Base-by-base conservation (phyloP, 192 early-diverging fungal genomes). In the Rhizophagus clarus region DNA sequence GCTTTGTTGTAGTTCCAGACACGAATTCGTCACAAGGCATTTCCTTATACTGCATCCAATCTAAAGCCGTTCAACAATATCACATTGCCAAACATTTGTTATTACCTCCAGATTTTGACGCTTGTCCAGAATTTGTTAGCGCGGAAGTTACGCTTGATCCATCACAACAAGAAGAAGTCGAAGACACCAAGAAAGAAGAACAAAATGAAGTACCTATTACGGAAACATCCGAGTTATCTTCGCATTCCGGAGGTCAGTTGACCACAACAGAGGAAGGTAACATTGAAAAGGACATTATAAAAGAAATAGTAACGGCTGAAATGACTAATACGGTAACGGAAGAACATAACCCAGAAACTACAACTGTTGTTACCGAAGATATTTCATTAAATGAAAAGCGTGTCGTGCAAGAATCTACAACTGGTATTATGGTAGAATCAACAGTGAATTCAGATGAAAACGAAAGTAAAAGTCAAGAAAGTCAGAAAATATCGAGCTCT, bases 51-150 rank as follows among this genome's bases (percentile, higher is more conserved):
- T 86, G 85, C 49, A 84, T 84, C 40, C 85, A 86, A 63, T 70
- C 85, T n/a, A 84, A 86, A 70, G 83, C 83, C 40, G 83, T 86
- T 17, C 85, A 86, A 70, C 85, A 86, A 71, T 86, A 84, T 49
- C 10, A 26, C 10, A 42, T 79, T 40, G 6, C 28, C 32, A 20
- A 28, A 22, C 11, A 79, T 26, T 37, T 79, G 15, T 26, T 79
- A 29, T 71, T 37, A 4, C 77, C 77, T 32, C 32, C 72, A 22
- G 71, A 70, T 71, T 11, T 79, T 71, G 68, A 79, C 15, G 10
- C 7, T 15, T 79, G 68, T 61, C 67, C 77, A 3, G 49, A 68
- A 61, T 79, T 29, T 79, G 69, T 63, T 17, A 77, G 28, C 24
- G 66, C n/a, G 3, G 64, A 45, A 37, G 4, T 26, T n/a, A 17